Conservation (phyloP, 2,329 filamentous ascomycete species). For the Botrytis paeoniae region DNA sequence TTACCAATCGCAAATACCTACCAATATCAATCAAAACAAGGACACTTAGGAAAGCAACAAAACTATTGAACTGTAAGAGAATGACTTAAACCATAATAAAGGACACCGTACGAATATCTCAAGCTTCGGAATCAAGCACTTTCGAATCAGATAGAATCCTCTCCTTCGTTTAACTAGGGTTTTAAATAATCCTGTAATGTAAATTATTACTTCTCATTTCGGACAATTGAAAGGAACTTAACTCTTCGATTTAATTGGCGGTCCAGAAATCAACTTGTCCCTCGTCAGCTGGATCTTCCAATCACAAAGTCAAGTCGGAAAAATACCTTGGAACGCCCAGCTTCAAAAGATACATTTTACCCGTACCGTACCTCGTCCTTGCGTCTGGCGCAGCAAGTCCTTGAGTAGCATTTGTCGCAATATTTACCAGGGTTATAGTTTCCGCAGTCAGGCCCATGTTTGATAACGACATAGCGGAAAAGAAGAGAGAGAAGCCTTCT, state of each 20-base stretch:
- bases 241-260: constrained; percentile 11
- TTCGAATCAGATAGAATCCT: not conserved
- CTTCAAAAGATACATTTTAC: constrained; percentile 7
- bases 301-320: constrained; percentile 1
- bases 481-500: not conserved
- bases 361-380: constrained; percentile 16
- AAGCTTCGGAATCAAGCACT: not conserved
- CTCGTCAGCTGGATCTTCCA: constrained; percentile 7
- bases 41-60: not conserved
- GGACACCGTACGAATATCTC: not conserved
- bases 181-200: not conserved
- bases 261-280: not conserved
- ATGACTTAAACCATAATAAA: not conserved
- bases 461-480: not conserved
- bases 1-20: not conserved
- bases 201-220: not conserved
- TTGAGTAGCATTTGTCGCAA: constrained; percentile 19
- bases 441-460: not conserved
- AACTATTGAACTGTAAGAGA: not conserved
- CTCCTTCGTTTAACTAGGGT: not conserved
- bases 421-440: not conserved
- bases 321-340: constrained; percentile 4
- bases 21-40: not conserved
- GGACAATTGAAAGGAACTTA: not conserved
- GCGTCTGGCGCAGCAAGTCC: constrained; percentile 15